Conservation (phyloP, 129 eudicot genomes). For the Rutidosis leptorrhynchoides region DNA sequence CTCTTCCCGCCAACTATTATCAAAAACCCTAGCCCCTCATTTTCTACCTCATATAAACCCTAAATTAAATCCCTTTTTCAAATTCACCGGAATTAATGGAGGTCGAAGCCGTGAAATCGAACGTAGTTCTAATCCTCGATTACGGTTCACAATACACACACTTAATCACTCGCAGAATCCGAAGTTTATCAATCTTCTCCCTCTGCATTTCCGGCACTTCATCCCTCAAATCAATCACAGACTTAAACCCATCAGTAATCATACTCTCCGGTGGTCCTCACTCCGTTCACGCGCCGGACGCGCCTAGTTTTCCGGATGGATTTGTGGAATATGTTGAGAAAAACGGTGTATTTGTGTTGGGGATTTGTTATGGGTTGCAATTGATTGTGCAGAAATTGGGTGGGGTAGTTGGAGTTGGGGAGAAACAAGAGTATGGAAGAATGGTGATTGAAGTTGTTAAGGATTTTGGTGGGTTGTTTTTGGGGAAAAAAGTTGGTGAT, state of each 20-base stretch:
- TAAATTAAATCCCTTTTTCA: constrained; percentile 5
- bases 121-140: constrained; percentile 70
- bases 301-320: constrained; percentile 73
- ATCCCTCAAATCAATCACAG: constrained; percentile 58
- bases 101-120: constrained; percentile 48
- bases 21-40: constrained; percentile 3
- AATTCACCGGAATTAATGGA: constrained; percentile 39
- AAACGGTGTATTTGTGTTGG: constrained; percentile 56
- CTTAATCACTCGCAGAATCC: constrained; percentile 82
- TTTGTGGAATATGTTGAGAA: constrained; percentile 65
- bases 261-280: constrained; percentile 93
- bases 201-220: constrained; percentile 82
- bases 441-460: constrained; percentile 72
- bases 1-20: neutral
- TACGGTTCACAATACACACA: constrained; percentile 95
- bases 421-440: constrained; percentile 88
- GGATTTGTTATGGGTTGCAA: constrained; percentile 85
- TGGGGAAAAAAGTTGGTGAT: constrained; percentile 45
- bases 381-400: constrained; percentile 79
- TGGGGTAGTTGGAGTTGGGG: constrained; percentile 73
- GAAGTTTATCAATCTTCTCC: constrained; percentile 65
- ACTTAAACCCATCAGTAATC: constrained; percentile 65
- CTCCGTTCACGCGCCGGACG: constrained; percentile 59
- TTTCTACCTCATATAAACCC: constrained; percentile 25
- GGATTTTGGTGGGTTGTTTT: constrained; percentile 51